Percentiles rank a stretch among this genome's conserved stretches.
These are phyloP conservation scores for Scheffersomyces quercinus DNA, from an alignment of 1,139 yeast genomes.

Conservation along the genomic window DNA sequence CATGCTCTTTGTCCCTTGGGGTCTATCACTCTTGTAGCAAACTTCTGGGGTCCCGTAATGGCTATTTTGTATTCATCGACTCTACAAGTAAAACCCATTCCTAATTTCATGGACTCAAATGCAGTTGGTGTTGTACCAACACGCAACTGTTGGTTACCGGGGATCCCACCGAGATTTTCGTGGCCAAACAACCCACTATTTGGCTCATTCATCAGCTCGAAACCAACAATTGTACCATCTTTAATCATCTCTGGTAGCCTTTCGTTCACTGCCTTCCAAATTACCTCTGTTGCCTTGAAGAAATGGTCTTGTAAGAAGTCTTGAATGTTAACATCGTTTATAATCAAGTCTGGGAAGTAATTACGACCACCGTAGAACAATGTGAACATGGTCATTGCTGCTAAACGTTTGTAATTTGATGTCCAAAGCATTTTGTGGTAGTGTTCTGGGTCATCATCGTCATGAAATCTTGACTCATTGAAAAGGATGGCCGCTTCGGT, in stretches of 20 bases:
- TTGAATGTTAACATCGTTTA: constrained; percentile 77
- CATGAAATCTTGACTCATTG: constrained; percentile 42
- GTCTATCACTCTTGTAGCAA: constrained; percentile 56
- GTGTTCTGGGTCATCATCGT: constrained; percentile 28
- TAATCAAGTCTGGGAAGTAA: constrained; percentile 68
- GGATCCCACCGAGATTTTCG: constrained; percentile 45
- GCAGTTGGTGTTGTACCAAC: constrained; percentile 71
- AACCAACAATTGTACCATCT: constrained; percentile 61
- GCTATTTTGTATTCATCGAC: constrained; percentile 70
- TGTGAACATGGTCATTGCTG: constrained; percentile 81
- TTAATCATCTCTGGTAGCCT: constrained; percentile 56
- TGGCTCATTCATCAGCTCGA: constrained; percentile 90
- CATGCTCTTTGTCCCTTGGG: constrained; percentile 72
- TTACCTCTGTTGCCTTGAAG: constrained; percentile 51
- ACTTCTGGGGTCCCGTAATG: constrained; percentile 70
- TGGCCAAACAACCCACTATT: constrained; percentile 64
- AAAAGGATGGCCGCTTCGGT: constrained; percentile 82
- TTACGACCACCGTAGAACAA: constrained; percentile 76
- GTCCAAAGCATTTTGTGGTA: constrained; percentile 94
- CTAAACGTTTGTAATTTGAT: constrained; percentile 77
- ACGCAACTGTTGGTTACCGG: constrained; percentile 56
- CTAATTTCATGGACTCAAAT: constrained; percentile 59
- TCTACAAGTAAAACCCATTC: constrained; percentile 68
- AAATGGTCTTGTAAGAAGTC: constrained; percentile 70
- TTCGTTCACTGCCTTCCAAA: constrained; percentile 52